A percentile compares a stretch with the other conserved stretches of the same genome.
These are phyloP conservation scores for Trametes cubensis DNA, from an alignment of 768 basidiomycete genomes.

Conservation along the genomic window DNA sequence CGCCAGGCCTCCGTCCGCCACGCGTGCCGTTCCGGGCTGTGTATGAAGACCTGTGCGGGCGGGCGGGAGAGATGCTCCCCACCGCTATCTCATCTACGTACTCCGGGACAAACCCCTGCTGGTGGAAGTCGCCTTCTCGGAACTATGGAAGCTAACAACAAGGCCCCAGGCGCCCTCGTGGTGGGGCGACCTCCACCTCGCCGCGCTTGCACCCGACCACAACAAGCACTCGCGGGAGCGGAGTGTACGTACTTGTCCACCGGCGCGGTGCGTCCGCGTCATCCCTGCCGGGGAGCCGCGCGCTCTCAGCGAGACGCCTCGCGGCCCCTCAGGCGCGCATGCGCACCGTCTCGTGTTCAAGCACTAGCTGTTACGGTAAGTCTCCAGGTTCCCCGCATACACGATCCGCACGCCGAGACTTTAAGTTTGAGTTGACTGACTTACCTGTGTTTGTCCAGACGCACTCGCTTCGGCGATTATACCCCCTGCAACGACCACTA, in stretches of 20 bases:
- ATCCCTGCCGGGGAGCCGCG: slow-evolving; percentile 6
- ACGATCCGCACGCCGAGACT: too few species aligned
- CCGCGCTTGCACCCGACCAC: slow-evolving; percentile 2
- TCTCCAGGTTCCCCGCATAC: background rate
- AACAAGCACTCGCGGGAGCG: background rate
- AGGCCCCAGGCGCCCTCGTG: background rate
- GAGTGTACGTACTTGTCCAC: slow-evolving; percentile 30
- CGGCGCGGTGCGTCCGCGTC: slow-evolving; percentile 21
- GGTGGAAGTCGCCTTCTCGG: background rate
- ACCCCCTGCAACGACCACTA: slow-evolving; percentile 24
- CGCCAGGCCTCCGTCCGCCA: background rate
- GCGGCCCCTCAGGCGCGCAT: background rate
- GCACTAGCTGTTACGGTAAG: background rate
- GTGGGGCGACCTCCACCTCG: background rate
- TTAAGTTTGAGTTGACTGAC: slow-evolving; percentile 8
- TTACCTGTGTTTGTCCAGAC: background rate
- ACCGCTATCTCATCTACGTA: background rate
- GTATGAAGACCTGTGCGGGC: slow-evolving; percentile 8
- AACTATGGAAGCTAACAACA: background rate
- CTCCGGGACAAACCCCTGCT: background rate
- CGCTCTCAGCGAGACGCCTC: slow-evolving; percentile 11
- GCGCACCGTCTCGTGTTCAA: slow-evolving; percentile 6
- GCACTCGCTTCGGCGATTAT: slow-evolving; percentile 19
- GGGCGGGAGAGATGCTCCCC: background rate
- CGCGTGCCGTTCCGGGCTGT: background rate